Base-by-base conservation (phyloP, 257 asterid species). In the Cynanchum wilfordii region DNA sequence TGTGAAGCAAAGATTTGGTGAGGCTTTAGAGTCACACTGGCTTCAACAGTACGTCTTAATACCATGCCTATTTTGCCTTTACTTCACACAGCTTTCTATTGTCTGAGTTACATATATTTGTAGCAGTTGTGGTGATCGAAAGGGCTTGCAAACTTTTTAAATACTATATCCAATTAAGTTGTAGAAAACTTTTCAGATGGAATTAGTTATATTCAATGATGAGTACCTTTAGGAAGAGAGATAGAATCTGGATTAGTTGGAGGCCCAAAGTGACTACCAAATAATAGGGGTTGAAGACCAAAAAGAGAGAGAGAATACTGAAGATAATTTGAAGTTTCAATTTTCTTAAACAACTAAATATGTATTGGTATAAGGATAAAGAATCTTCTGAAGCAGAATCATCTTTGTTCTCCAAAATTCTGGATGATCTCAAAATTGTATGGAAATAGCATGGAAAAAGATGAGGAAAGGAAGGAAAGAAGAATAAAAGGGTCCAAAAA, bases 1-100 rank as follows among this genome's bases (percentile, higher is more conserved):
- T 62, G 87, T 95, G 73, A 92, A 88, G 89, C 98, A 95, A 76
- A 92, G 78, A 76, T 88, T 95, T 79, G 98, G 99, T 54, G 99
- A 95, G 89, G 99, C 98, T 83, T 85, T 92, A 73, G 99, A 90
- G 82, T 95, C 99, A 71, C 98, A 92, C 77, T 87, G 94, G 95
- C 89, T 84, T 73, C 93, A 88, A 76, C 84, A 90, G 98, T 91
- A 73, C 52, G 97, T 84, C 83, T 69, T 65, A 54, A 60, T 70
- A 60, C 63, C 49, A 54, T 80, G 49, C 42, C 67, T 76, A 58
- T 51, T 16, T 72, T 77, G 75, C 19, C 58, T 29, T n/a, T 19
- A 65, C 54, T 38, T 17, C 56, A 33, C 44, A 24, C 44, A 63
- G 49, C 70, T 51, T 68, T 49, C 70, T 73, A 56, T 56, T 71